Percentiles rank a stretch among this genome's conserved stretches.
These are phyloP conservation scores for Arabidopsis suecica DNA, from an alignment of 345 rosid species.

Conservation along the genomic window DNA sequence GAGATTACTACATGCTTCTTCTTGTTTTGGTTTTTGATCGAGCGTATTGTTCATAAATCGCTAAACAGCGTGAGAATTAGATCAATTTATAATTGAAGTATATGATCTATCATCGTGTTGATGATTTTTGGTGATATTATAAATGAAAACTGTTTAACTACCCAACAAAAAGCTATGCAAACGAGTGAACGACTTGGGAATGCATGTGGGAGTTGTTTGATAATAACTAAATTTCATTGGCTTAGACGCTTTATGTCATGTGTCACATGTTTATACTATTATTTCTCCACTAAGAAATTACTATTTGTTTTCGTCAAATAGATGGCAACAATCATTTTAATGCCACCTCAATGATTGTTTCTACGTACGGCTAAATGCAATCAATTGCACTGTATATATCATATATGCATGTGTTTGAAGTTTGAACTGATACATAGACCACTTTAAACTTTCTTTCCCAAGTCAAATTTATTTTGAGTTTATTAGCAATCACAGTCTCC, in stretches of 20 bases:
- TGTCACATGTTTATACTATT: constrained; percentile 40
- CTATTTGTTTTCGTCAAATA: constrained; percentile 28
- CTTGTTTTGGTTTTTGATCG: background rate
- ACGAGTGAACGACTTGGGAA: constrained; percentile 27
- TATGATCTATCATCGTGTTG: background rate
- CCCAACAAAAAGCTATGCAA: constrained; percentile 37
- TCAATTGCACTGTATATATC: background rate
- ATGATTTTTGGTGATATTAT: constrained; percentile 20
- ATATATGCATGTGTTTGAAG: background rate
- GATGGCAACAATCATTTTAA: constrained; percentile 26
- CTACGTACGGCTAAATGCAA: constrained; percentile 26
- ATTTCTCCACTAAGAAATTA: constrained; percentile 6
- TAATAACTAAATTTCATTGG: constrained; percentile 30
- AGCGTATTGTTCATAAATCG: background rate
- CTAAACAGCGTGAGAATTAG: background rate
- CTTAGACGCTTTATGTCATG: constrained; percentile 35
- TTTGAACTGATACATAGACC: background rate
- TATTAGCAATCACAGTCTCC: background rate
- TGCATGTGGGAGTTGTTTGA: constrained; percentile 44
- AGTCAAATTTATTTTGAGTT: background rate
- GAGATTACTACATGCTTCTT: background rate
- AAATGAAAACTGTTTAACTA: constrained; percentile 26
- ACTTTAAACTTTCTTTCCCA: background rate
- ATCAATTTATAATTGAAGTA: background rate
- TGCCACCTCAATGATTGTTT: constrained; percentile 39